Conservation (phyloP, 495 filamentous ascomycete species). For the Aspergillus affinis region DNA sequence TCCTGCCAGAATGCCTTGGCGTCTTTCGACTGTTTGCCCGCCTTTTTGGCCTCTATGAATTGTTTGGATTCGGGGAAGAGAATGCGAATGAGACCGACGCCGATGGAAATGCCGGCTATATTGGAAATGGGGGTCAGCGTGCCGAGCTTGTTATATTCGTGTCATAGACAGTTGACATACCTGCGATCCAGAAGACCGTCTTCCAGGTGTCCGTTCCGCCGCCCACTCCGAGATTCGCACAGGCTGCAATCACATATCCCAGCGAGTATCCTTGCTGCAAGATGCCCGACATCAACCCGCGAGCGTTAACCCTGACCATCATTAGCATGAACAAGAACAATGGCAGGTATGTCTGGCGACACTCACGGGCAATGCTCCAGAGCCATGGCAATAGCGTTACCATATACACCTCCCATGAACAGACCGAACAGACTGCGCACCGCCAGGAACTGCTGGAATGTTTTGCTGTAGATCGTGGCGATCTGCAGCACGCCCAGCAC, state of each 20-base stretch:
- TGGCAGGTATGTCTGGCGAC: neutral
- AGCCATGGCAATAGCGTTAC: conserved; percentile 78
- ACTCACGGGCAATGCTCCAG: conserved; percentile 69
- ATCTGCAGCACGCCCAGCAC: conserved; percentile 64
- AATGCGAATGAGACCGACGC: conserved; percentile 60
- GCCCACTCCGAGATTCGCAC: conserved; percentile 65
- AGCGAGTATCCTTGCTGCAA: conserved; percentile 76
- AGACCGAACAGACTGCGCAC: conserved; percentile 73
- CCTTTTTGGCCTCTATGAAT: conserved; percentile 63
- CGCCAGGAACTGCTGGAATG: conserved; percentile 67
- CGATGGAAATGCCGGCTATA: conserved; percentile 59
- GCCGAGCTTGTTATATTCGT: neutral
- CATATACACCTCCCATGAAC: conserved; percentile 82
- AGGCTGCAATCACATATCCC: conserved; percentile 72
- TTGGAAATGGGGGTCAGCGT: neutral
- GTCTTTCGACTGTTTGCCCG: conserved; percentile 45
- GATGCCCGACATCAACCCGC: conserved; percentile 75
- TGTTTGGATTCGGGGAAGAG: conserved; percentile 70
- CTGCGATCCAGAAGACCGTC: conserved; percentile 61
- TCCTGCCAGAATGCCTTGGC: conserved; percentile 60
- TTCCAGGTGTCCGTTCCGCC: conserved; percentile 58
- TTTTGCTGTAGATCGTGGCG: conserved; percentile 67
- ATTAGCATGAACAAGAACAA: conserved; percentile 12
- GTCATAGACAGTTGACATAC: conserved; percentile 12
- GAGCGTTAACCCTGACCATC: conserved; percentile 46